Base-by-base conservation (phyloP, 805 yeast species). In the Sugiyamaella boreocaroliniensis region DNA sequence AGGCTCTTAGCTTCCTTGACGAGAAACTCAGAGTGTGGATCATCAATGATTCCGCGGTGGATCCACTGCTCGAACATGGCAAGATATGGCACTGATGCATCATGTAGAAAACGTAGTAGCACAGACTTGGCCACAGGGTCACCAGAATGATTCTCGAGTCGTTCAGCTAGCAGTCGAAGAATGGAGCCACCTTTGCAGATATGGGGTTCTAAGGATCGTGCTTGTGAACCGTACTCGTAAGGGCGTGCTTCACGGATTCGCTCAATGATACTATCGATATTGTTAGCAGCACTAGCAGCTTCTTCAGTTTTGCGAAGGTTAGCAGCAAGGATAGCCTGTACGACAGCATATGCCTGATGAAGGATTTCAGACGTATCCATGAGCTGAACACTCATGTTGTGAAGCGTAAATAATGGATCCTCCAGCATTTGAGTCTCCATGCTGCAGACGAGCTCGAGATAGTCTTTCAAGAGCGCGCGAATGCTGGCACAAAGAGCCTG, bases 21-120 rank as follows among this genome's bases (percentile, higher is more conserved):
- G 63, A 89, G 69, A 64, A 93, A 93, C 66, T 92, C 99, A 41
- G 83, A 81, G 63, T 80, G 81, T 0, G 87, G 88, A 60, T 93
- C 99, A 56, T 79, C 76, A 9, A 93, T 72, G 5, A 73, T 71
- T 0, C 99, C 99, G 47, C 75, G 70, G 4, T 76, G 74, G 15
- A 92, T 73, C 99, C 99, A 93, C n/a, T 71, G 64, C 59, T 85
- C 82, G 9, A 93, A 71, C 81, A 86, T 85, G 1, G 59, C 58
- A 16, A 87, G 72, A 61, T 88, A 93, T 41, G 80, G 80, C 32
- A 56, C 61, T 40, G 95, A 81, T 1, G 89, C 78, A 12, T 74
- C 73, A 45, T 77, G 77, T 48, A 85, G 78, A 2, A 92, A 60
- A 3, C 62, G 60, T 1, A 70, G 64, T 43, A 88, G 69, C 58